phyloP scores from a whole-genome alignment of 495 filamentous ascomycete genomes.

The Penicillium riverlandense region DNA sequence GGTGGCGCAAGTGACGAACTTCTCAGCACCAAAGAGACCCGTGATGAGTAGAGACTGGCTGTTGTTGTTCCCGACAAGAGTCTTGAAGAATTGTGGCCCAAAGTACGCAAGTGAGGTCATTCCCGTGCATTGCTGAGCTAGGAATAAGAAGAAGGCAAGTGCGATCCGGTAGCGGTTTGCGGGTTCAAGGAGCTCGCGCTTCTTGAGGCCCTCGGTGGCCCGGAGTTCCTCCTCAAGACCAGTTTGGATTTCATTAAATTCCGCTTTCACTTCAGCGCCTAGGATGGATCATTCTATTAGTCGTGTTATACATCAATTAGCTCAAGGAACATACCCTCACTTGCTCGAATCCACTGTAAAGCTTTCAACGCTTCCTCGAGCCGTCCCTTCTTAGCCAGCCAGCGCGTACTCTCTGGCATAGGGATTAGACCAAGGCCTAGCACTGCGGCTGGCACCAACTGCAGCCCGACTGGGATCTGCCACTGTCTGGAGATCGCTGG shows the following conservation, averaged over 20 bases:
- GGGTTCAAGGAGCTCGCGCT: conserved; percentile 36
- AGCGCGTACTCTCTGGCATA: conserved; percentile 42
- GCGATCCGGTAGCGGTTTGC: conserved; percentile 36
- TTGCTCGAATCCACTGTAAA: conserved; percentile 42
- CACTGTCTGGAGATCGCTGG: conserved; percentile 35
- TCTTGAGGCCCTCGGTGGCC: conserved; percentile 36
- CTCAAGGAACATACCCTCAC: conserved; percentile 16
- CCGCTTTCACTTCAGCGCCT: conserved; percentile 28
- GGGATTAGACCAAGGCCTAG: conserved; percentile 38
- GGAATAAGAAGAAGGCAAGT: conserved; percentile 31
- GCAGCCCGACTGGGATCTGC: conserved; percentile 48
- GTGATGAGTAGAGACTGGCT: conserved; percentile 35
- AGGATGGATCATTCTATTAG: neutral
- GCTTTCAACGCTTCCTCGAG: conserved; percentile 41
- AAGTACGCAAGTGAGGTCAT: conserved; percentile 39
- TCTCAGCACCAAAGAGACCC: conserved; percentile 44
- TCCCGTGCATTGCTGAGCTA: conserved; percentile 33
- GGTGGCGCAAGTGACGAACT: conserved; percentile 36
- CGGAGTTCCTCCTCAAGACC: conserved; percentile 35
- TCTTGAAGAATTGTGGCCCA: conserved; percentile 43
- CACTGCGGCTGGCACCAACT: conserved; percentile 39
- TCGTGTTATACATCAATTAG: neutral
- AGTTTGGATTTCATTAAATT: conserved; percentile 37
- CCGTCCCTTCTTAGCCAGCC: conserved; percentile 43
- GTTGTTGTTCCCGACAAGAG: conserved; percentile 33